Conservation (phyloP, 768 basidiomycete genomes). For the Suillus sp. region DNA sequence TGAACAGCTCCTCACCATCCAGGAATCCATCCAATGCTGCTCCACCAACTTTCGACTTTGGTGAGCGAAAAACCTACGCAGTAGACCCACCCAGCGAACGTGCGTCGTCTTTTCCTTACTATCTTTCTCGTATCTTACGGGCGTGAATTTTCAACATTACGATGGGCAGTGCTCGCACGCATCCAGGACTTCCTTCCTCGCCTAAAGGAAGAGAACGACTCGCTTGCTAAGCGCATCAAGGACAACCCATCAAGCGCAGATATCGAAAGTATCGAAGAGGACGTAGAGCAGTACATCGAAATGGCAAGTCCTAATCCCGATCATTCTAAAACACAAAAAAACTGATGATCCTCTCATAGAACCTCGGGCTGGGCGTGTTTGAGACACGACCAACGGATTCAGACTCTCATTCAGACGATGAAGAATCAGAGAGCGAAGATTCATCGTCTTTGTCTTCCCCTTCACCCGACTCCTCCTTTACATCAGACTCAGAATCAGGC, state of each 20-base stretch:
- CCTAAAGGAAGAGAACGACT: constrained; percentile 63
- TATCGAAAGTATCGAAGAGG: constrained; percentile 61
- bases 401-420: constrained; percentile 12
- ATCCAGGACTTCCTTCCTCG: constrained; percentile 69
- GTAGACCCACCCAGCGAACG: constrained; percentile 51
- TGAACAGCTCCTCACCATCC: constrained; percentile 31
- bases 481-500: constrained; percentile 3
- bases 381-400: constrained; percentile 35
- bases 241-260: constrained; percentile 61
- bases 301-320: constrained; percentile 47
- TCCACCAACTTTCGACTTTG: constrained; percentile 37
- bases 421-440: constrained; percentile 10
- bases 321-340: not conserved
- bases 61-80: constrained; percentile 38
- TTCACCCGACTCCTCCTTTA: constrained; percentile 11
- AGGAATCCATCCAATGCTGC: constrained; percentile 14
- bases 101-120: constrained; percentile 32
- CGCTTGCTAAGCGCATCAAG: constrained; percentile 47
- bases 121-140: not conserved
- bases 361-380: constrained; percentile 66
- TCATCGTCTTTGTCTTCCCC: not conserved
- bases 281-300: constrained; percentile 59
- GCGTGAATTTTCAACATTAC: not conserved
- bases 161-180: constrained; percentile 60
- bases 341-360: constrained; percentile 37